Evolutionary conservation across 129 eudicot genomes (phyloP).

Genomic region (Chrysanthemum lavandulifolium): DNA sequence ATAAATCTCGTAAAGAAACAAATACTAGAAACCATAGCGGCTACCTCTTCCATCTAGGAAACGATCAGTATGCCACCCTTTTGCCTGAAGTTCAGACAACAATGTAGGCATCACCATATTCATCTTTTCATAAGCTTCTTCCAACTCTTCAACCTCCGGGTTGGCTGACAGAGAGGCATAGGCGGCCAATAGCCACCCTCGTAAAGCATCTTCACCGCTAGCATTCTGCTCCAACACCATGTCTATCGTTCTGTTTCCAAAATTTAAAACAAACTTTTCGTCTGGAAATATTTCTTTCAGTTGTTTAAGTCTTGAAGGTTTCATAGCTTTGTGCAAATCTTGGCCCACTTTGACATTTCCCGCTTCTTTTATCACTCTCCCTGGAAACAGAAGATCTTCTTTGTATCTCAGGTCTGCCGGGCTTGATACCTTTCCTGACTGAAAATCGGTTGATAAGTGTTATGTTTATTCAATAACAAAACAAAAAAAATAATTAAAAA

Average conservation of each 20-base stretch:
- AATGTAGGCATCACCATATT: slow-evolving; percentile 49
- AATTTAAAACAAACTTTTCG: slow-evolving; percentile 65
- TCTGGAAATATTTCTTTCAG: slow-evolving; percentile 61
- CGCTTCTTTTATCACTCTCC: slow-evolving; percentile 62
- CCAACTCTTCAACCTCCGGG: slow-evolving; percentile 35
- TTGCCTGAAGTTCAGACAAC: slow-evolving; percentile 55
- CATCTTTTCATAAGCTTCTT: slow-evolving; percentile 82
- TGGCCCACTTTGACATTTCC: slow-evolving; percentile 39
- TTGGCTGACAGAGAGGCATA: slow-evolving; percentile 31
- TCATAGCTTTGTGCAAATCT: slow-evolving; percentile 54
- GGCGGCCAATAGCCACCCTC: slow-evolving; percentile 71
- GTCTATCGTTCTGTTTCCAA: slow-evolving; percentile 60
- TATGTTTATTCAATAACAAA: background rate
- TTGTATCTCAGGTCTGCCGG: slow-evolving; percentile 91
- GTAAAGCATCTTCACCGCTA: slow-evolving; percentile 75
- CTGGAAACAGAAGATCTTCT: slow-evolving; percentile 86
- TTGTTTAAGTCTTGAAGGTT: slow-evolving; percentile 68
- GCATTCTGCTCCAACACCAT: slow-evolving; percentile 49
- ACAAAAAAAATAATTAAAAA: background rate
- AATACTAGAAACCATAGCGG: slow-evolving; percentile 42
- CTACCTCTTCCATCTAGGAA: slow-evolving; percentile 89
- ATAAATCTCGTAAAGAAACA: background rate
- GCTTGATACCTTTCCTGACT: slow-evolving; percentile 78
- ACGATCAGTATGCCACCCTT: slow-evolving; percentile 99
- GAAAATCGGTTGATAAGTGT: background rate